Base-by-base conservation (phyloP, 164 flowering plant genomes). In the Houttuynia cordata region DNA sequence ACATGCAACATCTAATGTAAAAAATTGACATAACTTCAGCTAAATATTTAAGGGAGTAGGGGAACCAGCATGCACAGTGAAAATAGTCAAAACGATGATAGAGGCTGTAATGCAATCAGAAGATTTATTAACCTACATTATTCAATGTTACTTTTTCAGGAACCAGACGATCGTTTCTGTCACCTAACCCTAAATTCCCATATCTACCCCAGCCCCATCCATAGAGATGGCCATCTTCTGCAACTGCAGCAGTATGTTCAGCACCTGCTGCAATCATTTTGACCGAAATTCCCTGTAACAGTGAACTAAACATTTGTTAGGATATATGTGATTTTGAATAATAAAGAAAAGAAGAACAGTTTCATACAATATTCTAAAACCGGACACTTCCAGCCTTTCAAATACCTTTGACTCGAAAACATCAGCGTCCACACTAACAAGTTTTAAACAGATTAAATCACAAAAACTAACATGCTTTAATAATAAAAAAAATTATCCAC, bases 161-260 rank as follows among this genome's bases (percentile, higher is more conserved):
- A 65, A 90, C 75, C 60, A 81, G 64, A 42, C 99, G 87, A 70
- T 93, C 99, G 62, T 79, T 81, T 70, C 95, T 76, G 81, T 93
- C 99, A 72, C 99, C 99, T 65, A 93, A 73, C 40, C 99, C 99
- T 76, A 93, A 77, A 73, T 93, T 93, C 53, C 99, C 99, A 77
- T 93, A 93, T 60, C 96, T 75, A 18, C 99, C 99, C 99, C 99
- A 93, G 8, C 99, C 99, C 99, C 99, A 93, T 67, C 99, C 97
- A 76, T 80, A 93, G 39, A 93, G 87, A 21, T 82, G 83, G 52
- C 99, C 99, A 71, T 81, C 85, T 79, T 93, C 97, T 55, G 99
- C 81, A 59, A 93, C 78, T 60, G 99, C 97, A 62, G 84, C 99
- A 47, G 92, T 83, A 71, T 93, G 99, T 66, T 93, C 99, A 68